A percentile compares a stretch with the other conserved stretches of the same genome.
phyloP scores from a whole-genome alignment of 2,329 filamentous ascomycete species.

The Escovopsis sp. region DNA sequence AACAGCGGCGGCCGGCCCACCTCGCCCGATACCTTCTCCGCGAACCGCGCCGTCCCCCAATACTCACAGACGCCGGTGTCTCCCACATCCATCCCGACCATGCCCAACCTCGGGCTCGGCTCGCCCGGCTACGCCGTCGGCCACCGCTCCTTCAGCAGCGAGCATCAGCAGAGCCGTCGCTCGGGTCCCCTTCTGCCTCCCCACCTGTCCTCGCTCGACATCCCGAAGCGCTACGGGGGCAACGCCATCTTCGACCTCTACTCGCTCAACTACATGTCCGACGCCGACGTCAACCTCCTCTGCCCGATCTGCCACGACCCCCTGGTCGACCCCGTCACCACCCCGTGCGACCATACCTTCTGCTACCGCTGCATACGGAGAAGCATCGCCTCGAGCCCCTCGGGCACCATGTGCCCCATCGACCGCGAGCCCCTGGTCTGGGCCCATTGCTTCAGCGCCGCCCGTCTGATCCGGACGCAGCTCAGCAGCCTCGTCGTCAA shows the following conservation, averaged over 20 bases:
- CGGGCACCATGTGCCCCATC: constrained; percentile 37
- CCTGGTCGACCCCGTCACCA: constrained; percentile 45
- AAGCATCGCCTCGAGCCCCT: constrained; percentile 25
- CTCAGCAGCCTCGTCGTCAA: constrained; percentile 44
- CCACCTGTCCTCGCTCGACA: constrained; percentile 24
- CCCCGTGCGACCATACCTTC: constrained; percentile 50
- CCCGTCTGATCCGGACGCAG: constrained; percentile 40
- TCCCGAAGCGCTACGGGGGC: constrained; percentile 24
- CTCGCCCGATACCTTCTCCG: constrained; percentile 22
- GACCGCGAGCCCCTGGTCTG: constrained; percentile 34
- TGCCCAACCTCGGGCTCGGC: constrained; percentile 6
- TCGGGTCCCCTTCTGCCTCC: constrained; percentile 21
- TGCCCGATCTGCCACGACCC: constrained; percentile 46
- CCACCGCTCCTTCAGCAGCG: constrained; percentile 10
- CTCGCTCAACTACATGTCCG: constrained; percentile 28
- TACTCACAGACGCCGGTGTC: constrained; percentile 12
- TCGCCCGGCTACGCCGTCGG: constrained; percentile 5
- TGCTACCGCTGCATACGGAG: constrained; percentile 41
- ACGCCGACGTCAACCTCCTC: constrained; percentile 32
- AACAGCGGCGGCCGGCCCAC: constrained; percentile 24
- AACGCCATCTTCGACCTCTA: constrained; percentile 29
- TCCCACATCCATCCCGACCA: constrained; percentile 7
- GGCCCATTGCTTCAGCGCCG: constrained; percentile 26
- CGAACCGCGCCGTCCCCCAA: constrained; percentile 6
- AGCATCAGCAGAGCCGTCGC: constrained; percentile 12